Evolutionary conservation across 176 grass and related monocot species (phyloP), one percentile per base, ranked within the genome.

Genomic region (Neostapfia colusana): DNA sequence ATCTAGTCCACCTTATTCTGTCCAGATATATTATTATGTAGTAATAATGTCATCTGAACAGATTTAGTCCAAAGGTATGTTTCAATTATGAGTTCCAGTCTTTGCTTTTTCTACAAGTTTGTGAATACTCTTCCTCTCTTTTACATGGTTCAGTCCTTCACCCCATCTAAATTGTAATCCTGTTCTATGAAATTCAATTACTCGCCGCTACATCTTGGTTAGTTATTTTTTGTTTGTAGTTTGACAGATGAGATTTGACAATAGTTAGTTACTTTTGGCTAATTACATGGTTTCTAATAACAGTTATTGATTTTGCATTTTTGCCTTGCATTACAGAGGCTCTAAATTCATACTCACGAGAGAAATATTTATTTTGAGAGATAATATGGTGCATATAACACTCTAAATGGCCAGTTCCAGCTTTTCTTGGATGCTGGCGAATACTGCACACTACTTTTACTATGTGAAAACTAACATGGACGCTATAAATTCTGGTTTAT

Each of bases 1-100:
- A n/a, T n/a, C n/a, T n/a, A n/a, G n/a, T n/a, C n/a, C n/a, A n/a
- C n/a, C n/a, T n/a, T n/a, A n/a, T n/a, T n/a, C n/a, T n/a, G n/a
- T n/a, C n/a, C n/a, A n/a, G n/a, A n/a, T n/a, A n/a, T n/a, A n/a
- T n/a, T n/a, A n/a, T n/a, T n/a, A n/a, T n/a, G 40, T 42, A 42
- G 10, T 42, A 42, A 42, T 42, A 42, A 9, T 42, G 7, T 42
- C 6, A 42, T 42, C 43, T 14, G n/a, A n/a, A n/a, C n/a, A n/a
- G n/a, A n/a, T n/a, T n/a, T n/a, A n/a, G n/a, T n/a, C 75, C 6
- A 9, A 85, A 79, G 69, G 83, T 85, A 79, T 20, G 66, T 10
- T 46, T 28, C 49, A 18, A 17, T 7, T 10, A 37, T 1, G 1
- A 17, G 17, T 51, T 50, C 15, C 10, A 6, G 27, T 69, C 0